Base-by-base conservation (phyloP, 164 flowering plant genomes). In the Cinnamomum chago region DNA sequence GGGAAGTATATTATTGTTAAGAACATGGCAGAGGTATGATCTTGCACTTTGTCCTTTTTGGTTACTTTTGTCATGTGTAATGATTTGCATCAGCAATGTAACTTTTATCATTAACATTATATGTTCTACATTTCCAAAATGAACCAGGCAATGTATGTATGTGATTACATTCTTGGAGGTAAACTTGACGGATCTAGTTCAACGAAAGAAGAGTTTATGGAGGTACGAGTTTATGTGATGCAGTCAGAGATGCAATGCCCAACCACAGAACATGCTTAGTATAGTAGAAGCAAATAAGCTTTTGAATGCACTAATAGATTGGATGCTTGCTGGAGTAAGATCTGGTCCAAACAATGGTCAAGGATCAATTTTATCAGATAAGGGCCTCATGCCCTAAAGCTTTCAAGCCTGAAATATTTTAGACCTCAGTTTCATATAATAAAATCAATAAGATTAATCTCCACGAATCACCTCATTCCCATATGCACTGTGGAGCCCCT, bases 171-270 rank as follows among this genome's bases (percentile, higher is more conserved):
- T 76, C 94, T 93, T 75, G 90, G 91, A 5, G 97, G 98, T 68
- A 71, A 85, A 83, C 96, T 95, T 79, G 87, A 95, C 86, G 98
- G 99, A 72, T 93, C 99, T 76, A 95, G 98, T 85, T 92, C 97
- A 76, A 93, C 96, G 18, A 92, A 80, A 83, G 97, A 93, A 77
- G 93, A 77, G 50, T 90, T 95, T 78, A 40, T 93, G 47, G 90
- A 90, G 95, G 99, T 93, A 75, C 2, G 12, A 2, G 22, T 51
- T 23, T 69, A 20, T 40, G 47, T 40, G 47, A 40, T 40, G 47
- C 35, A 40, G 51, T 74, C 47, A 40, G 11, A 40, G 47, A 40
- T 40, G 47, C 47, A 40, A 40, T 40, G 47, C 11, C 47, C 47
- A 40, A 40, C 47, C 47, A 40, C 47, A 40, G 47, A 40, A 40